Conservation (phyloP, 75 land plant species). For the Cryptomeria japonica region DNA sequence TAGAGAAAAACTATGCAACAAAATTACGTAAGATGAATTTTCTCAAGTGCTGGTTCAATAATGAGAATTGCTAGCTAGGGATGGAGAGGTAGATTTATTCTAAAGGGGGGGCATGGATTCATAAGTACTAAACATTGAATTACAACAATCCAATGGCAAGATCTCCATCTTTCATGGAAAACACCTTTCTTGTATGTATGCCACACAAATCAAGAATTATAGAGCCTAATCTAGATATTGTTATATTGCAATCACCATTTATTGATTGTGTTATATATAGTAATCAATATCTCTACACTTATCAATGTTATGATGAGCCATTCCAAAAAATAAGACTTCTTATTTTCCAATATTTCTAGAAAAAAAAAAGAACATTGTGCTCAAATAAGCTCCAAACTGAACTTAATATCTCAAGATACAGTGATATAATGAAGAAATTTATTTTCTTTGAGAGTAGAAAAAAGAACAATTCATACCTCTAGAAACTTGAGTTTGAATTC, state of each 20-base stretch:
- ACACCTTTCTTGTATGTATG: background rate
- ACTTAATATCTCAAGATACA: background rate
- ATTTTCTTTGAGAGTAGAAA: slow-evolving; percentile 15
- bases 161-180: background rate
- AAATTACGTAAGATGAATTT: no score
- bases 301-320: slow-evolving; percentile 80
- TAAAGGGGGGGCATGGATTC: no score
- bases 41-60: no score
- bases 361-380: slow-evolving; percentile 86
- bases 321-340: slow-evolving; percentile 75
- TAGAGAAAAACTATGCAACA: no score
- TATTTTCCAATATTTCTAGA: slow-evolving; percentile 77
- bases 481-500: slow-evolving; percentile 85
- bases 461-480: slow-evolving; percentile 47
- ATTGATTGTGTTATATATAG: slow-evolving; percentile 56
- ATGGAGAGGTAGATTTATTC: no score
- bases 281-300: slow-evolving; percentile 62
- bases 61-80: no score
- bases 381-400: slow-evolving; percentile 9
- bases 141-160: background rate
- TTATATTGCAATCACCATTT: slow-evolving; percentile 15
- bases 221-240: background rate
- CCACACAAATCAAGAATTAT: background rate
- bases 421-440: background rate
- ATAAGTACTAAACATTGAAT: background rate